A percentile compares a stretch with the other conserved stretches of the same genome.
phyloP scores from a whole-genome alignment of 345 rosid species.

The Balakata baccata region DNA sequence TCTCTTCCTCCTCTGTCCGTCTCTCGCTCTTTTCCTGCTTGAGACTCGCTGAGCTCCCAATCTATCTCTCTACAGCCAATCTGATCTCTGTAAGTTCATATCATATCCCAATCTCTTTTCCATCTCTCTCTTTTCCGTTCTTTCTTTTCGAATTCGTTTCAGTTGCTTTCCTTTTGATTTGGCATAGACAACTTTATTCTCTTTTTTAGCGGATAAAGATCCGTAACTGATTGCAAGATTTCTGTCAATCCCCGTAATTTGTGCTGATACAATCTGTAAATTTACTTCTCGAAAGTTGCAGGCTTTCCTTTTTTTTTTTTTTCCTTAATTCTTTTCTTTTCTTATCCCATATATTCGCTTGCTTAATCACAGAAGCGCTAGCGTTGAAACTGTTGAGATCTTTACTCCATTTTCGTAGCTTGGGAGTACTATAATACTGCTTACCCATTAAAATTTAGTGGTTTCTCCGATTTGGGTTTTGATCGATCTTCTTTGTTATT shows the following conservation, averaged over 20 bases:
- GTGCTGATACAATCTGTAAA: constrained; percentile 7
- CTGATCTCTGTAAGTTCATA: neutral
- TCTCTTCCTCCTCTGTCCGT: neutral
- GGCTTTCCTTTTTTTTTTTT: neutral
- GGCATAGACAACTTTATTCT: neutral
- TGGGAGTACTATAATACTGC: neutral
- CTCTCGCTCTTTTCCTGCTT: neutral
- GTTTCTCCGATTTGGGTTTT: neutral
- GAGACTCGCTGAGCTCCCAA: neutral
- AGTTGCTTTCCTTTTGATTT: neutral
- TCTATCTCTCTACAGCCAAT: neutral
- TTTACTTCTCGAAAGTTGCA: neutral
- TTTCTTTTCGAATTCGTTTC: neutral
- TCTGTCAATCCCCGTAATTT: constrained; percentile 9
- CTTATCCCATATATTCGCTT: neutral
- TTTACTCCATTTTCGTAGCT: neutral
- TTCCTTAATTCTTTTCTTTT: neutral
- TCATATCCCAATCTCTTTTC: neutral
- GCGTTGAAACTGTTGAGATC: constrained; percentile 10
- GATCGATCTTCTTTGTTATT: neutral
- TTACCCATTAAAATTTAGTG: neutral
- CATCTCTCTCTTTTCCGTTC: neutral
- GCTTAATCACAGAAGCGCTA: neutral
- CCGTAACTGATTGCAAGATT: constrained; percentile 11
- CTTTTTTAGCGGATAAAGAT: neutral